These are phyloP conservation scores for Calocybe gambosa DNA, from an alignment of 1,284 basidiomycete genomes.

Conservation along the genomic window DNA sequence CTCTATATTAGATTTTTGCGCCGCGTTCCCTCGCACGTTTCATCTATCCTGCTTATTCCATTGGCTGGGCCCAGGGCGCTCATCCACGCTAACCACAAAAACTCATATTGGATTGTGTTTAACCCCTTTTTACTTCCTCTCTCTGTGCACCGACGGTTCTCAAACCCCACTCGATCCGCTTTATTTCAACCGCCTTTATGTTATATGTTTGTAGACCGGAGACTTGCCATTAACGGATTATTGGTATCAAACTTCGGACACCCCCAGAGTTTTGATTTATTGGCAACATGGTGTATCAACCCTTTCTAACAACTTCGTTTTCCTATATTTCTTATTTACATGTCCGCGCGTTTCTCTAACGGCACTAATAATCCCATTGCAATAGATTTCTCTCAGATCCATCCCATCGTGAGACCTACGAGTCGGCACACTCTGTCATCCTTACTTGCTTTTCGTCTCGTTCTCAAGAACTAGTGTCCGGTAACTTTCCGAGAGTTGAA, in stretches of 20 bases:
- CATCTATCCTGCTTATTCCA: too few relatives aligned
- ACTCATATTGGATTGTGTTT: neutral
- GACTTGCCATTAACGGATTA: too few relatives aligned
- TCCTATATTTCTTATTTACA: conserved; percentile 1
- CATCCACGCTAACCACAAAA: neutral
- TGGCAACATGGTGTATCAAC: neutral
- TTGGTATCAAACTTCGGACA: too few relatives aligned
- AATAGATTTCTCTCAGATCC: conserved; percentile 49
- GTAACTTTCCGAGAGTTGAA: conserved; percentile 3
- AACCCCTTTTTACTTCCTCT: neutral
- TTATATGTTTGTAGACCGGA: too few relatives aligned
- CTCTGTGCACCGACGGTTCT: too few relatives aligned
- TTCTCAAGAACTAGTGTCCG: conserved; percentile 32
- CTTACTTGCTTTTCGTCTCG: conserved; percentile 60
- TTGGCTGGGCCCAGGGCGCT: neutral
- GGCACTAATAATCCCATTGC: conserved; percentile 14
- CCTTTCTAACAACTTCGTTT: neutral
- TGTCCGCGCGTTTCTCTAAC: neutral
- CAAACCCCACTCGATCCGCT: too few relatives aligned
- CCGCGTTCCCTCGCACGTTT: neutral
- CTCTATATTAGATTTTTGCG: neutral
- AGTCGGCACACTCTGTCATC: conserved; percentile 71
- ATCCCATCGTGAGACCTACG: conserved; percentile 61
- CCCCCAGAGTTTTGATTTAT: neutral
- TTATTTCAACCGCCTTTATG: too few relatives aligned